Conservation (phyloP, 331 rosid species). For the Rosa hybrid region DNA sequence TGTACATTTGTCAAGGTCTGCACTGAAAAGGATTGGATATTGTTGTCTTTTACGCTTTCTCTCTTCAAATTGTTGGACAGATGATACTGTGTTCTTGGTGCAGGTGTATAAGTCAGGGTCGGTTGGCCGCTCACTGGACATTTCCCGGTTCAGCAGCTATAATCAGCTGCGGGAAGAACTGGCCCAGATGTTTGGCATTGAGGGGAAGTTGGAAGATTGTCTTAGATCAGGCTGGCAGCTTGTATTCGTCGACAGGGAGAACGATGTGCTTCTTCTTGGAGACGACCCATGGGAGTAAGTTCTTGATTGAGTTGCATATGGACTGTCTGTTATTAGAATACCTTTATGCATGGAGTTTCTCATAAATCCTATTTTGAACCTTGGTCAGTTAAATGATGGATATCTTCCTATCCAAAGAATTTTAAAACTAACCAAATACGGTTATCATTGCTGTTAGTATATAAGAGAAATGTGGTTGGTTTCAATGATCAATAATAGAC, state of each 20-base stretch:
- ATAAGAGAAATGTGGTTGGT: not conserved
- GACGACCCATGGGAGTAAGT: constrained; percentile 98
- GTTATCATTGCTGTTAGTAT: not conserved
- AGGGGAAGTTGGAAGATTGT: constrained; percentile 88
- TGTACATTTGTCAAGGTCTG: constrained; percentile 77
- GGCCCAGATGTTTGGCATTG: constrained; percentile 88
- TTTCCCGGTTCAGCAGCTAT: constrained; percentile 91
- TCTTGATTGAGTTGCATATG: constrained; percentile 11
- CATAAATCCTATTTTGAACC: not conserved
- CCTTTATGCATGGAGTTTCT: not conserved
- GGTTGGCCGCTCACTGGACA: constrained; percentile 88
- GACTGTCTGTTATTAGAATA: not conserved
- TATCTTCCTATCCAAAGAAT: not conserved
- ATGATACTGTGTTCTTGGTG: constrained; percentile 28
- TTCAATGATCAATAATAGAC: not conserved
- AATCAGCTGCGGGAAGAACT: constrained; percentile 89
- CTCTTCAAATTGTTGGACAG: constrained; percentile 6
- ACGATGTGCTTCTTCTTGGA: constrained; percentile 95
- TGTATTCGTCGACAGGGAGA: constrained; percentile 98
- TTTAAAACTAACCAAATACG: not conserved
- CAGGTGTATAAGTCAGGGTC: constrained; percentile 90
- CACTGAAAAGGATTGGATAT: constrained; percentile 8
- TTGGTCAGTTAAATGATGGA: not conserved
- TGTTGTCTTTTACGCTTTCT: constrained; percentile 17
- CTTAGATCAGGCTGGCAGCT: constrained; percentile 99